phyloP scores from a whole-genome alignment of 129 eudicot genomes.

The Arctium lappa region DNA sequence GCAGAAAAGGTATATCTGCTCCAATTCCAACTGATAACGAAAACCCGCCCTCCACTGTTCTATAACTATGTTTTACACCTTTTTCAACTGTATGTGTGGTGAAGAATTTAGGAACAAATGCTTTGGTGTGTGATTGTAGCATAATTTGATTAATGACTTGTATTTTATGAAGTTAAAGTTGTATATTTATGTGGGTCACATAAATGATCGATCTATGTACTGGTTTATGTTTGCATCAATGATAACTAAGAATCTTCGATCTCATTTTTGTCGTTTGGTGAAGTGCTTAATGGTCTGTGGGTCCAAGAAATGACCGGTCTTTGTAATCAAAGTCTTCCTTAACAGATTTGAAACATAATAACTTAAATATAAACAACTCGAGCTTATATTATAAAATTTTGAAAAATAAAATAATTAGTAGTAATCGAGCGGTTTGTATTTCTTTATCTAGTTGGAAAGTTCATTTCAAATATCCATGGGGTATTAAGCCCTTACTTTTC shows the following conservation, averaged over 20 bases:
- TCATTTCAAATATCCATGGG: neutral
- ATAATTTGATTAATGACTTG: neutral
- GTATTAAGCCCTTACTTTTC: neutral
- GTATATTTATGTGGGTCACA: neutral
- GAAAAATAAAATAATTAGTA: no score
- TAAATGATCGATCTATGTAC: neutral
- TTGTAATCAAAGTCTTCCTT: neutral
- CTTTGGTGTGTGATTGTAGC: slow-evolving; percentile 3
- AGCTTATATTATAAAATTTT: no score
- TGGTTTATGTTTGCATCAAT: neutral
- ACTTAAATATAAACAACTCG: no score
- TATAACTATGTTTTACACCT: slow-evolving; percentile 10
- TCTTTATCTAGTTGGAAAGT: slow-evolving; percentile 1
- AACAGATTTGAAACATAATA: neutral
- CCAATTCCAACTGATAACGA: slow-evolving; percentile 22
- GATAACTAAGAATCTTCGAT: neutral
- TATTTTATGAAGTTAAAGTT: neutral
- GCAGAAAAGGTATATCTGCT: slow-evolving; percentile 39
- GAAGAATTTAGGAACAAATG: neutral
- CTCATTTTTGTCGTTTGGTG: neutral
- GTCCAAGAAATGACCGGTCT: neutral
- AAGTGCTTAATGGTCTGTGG: neutral
- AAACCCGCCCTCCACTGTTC: slow-evolving; percentile 27
- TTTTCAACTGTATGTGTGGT: neutral
- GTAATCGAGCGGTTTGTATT: neutral